Percentiles rank a stretch among this genome's conserved stretches.
These are phyloP conservation scores for Russula vinacea DNA, from an alignment of 768 basidiomycete genomes.

Conservation along the genomic window DNA sequence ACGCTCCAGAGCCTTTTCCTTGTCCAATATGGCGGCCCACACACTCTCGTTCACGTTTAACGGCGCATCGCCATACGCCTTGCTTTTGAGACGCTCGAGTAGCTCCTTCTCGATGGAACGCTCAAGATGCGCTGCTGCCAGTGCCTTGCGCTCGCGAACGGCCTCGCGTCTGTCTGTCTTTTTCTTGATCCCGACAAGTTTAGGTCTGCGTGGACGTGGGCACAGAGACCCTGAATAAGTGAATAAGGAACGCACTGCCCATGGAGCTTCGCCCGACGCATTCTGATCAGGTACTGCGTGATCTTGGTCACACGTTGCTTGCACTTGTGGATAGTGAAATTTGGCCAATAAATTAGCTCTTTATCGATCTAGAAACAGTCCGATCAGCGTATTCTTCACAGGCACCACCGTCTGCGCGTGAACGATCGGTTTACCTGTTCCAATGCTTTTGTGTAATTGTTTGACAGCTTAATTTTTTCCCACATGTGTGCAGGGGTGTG, in stretches of 20 bases:
- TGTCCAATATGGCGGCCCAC: conserved; percentile 88
- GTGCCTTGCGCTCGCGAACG: conserved; percentile 90
- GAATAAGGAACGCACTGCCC: conserved; percentile 60
- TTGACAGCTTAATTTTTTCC: conserved; percentile 90
- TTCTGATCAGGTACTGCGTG: conserved; percentile 98
- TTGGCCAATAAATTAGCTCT: conserved; percentile 97
- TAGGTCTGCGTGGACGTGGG: conserved; percentile 55
- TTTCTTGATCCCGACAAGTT: conserved; percentile 93
- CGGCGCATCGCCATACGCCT: conserved; percentile 96
- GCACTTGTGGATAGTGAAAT: conserved; percentile 96
- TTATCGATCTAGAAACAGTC: conserved; percentile 70
- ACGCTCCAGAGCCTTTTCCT: conserved; percentile 55
- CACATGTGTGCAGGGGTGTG: conserved; percentile 97
- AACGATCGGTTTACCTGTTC: conserved; percentile 65
- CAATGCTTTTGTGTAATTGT: conserved; percentile 91
- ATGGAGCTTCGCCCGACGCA: conserved; percentile 84
- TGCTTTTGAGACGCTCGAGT: conserved; percentile 90
- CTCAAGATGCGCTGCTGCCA: conserved; percentile 93
- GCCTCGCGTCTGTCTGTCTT: conserved; percentile 93
- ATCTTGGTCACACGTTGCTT: conserved; percentile 99
- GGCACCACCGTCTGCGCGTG: not conserved
- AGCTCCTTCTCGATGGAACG: conserved; percentile 94
- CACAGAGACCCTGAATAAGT: not conserved
- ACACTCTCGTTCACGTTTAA: conserved; percentile 97
- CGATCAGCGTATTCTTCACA: not conserved